phyloP scores from a whole-genome alignment of 768 basidiomycete genomes.

The Russula earlei region DNA sequence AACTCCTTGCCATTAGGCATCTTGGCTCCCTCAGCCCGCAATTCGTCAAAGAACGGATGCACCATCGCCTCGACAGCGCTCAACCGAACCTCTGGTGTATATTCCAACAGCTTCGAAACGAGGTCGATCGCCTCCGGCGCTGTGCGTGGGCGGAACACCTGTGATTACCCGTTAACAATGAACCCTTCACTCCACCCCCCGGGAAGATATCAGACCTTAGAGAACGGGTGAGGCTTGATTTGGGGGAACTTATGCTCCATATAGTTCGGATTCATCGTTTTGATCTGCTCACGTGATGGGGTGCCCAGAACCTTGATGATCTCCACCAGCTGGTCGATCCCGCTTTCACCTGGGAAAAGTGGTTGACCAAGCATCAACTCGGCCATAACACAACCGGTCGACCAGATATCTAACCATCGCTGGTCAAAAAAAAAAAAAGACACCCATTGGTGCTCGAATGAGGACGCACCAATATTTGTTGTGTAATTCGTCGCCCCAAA shows the following conservation, averaged over 20 bases:
- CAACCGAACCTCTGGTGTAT: conserved; percentile 90
- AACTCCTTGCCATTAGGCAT: conserved; percentile 98
- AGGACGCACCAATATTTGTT: conserved; percentile 90
- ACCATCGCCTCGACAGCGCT: conserved; percentile 89
- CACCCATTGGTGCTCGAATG: neutral
- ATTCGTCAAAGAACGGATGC: conserved; percentile 94
- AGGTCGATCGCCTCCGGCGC: conserved; percentile 93
- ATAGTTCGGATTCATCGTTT: conserved; percentile 99
- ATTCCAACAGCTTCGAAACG: conserved; percentile 90
- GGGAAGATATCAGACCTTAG: conserved; percentile 52
- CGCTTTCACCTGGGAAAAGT: conserved; percentile 96
- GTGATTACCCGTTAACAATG: conserved; percentile 3
- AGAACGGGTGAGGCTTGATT: conserved; percentile 99
- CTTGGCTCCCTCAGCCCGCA: conserved; percentile 79
- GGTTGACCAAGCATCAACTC: conserved; percentile 99
- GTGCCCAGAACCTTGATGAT: conserved; percentile 99
- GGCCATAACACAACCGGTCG: conserved; percentile 99
- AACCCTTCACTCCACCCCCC: conserved; percentile 18
- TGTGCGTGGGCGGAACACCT: conserved; percentile 98
- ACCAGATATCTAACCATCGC: conserved; percentile 79
- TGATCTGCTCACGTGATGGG: conserved; percentile 97
- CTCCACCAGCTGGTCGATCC: conserved; percentile 98
- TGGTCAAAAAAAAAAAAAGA: neutral
- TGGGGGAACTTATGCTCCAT: conserved; percentile 99
- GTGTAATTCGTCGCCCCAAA: conserved; percentile 99